These are phyloP conservation scores for Hymenochaete sp. DNA, from an alignment of 1,284 basidiomycete species.

Conservation along the genomic window DNA sequence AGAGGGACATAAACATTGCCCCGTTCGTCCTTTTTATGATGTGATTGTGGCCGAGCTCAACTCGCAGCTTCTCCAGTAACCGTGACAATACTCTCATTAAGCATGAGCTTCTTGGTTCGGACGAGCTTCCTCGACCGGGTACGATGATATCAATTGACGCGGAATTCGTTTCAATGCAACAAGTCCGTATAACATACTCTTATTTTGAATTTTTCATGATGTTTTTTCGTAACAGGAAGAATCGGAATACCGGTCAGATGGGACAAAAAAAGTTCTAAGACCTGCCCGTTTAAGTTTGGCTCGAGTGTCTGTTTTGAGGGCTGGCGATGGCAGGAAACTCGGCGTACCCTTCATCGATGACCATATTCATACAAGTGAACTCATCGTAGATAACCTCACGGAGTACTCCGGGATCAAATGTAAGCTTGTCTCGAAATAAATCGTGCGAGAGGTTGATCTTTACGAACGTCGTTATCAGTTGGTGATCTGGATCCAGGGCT, in stretches of 20 bases:
- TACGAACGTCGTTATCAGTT: slow-evolving; percentile 35
- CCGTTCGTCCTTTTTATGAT: slow-evolving; percentile 38
- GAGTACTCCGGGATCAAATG: slow-evolving; percentile 95
- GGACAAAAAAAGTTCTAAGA: slow-evolving; percentile 85
- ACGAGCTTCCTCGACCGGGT: slow-evolving; percentile 82
- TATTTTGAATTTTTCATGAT: not conserved
- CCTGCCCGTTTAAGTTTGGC: slow-evolving; percentile 90
- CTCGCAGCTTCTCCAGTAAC: slow-evolving; percentile 39
- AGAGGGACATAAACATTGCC: slow-evolving; percentile 81
- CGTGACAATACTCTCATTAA: slow-evolving; percentile 68
- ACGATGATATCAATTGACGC: slow-evolving; percentile 93
- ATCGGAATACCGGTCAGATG: slow-evolving; percentile 89
- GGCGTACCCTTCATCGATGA: slow-evolving; percentile 95
- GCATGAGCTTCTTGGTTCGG: slow-evolving; percentile 61
- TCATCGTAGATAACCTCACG: slow-evolving; percentile 93
- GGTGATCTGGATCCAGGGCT: slow-evolving; percentile 85
- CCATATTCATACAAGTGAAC: slow-evolving; percentile 92
- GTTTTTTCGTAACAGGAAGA: slow-evolving; percentile 63
- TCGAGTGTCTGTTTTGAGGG: slow-evolving; percentile 89
- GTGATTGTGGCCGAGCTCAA: not conserved
- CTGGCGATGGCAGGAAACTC: slow-evolving; percentile 61
- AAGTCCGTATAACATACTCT: slow-evolving; percentile 37
- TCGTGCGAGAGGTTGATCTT: slow-evolving; percentile 1
- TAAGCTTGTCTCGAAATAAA: slow-evolving; percentile 31
- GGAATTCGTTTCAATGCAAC: slow-evolving; percentile 95